Conservation (phyloP, 352 stramenopile species). For the Pythium aquatile region DNA sequence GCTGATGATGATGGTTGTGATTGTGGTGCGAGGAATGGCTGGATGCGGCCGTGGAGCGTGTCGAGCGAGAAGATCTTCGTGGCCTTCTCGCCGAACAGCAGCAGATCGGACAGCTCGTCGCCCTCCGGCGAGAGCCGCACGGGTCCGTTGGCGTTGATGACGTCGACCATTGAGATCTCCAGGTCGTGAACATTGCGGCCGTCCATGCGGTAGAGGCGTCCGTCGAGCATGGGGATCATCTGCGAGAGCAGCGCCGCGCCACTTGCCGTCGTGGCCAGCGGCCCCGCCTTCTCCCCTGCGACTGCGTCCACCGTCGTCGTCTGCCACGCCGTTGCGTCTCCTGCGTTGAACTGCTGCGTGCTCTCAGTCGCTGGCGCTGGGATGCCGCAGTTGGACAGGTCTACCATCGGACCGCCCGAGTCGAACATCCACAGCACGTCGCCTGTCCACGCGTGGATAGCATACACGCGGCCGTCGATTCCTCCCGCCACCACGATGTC, state of each 20-base stretch:
- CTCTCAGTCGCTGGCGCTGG: background rate
- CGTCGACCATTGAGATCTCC: constrained; percentile 73
- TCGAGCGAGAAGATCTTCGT: constrained; percentile 75
- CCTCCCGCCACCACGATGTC: constrained; percentile 73
- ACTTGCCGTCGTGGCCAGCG: constrained; percentile 13
- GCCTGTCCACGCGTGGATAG: constrained; percentile 76
- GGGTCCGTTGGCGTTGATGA: constrained; percentile 72
- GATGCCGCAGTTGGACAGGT: constrained; percentile 48
- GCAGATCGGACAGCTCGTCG: constrained; percentile 47
- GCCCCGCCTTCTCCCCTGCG: background rate
- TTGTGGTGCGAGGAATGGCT: constrained; percentile 36
- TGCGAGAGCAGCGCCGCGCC: constrained; percentile 41
- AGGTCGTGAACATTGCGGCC: constrained; percentile 64
- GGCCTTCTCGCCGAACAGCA: constrained; percentile 76
- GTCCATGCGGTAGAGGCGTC: constrained; percentile 71
- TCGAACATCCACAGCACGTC: constrained; percentile 81
- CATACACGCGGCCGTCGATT: constrained; percentile 73
- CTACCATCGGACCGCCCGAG: constrained; percentile 79
- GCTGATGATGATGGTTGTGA: constrained; percentile 6
- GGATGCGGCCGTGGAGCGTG: constrained; percentile 52
- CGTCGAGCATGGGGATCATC: constrained; percentile 75
- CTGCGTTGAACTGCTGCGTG: background rate
- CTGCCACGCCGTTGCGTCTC: background rate
- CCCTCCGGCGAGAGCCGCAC: constrained; percentile 41
- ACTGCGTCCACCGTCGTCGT: background rate